phyloP scores from a whole-genome alignment of 805 yeast species.

The Lachancea kluyveri region DNA sequence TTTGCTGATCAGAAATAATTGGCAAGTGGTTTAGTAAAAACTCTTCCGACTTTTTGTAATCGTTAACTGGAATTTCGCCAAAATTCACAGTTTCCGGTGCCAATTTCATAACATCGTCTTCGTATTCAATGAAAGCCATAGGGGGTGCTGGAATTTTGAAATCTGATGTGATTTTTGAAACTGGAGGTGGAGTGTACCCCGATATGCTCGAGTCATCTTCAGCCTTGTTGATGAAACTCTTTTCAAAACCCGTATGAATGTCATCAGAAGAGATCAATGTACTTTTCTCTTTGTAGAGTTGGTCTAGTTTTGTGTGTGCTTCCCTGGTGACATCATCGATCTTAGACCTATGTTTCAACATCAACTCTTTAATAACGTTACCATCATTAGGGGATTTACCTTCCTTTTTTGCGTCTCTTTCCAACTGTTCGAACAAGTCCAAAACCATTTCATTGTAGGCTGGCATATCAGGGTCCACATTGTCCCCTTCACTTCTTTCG shows the following conservation, averaged over 20 bases:
- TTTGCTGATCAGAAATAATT: slow-evolving; percentile 76
- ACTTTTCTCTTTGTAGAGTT: slow-evolving; percentile 63
- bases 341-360: slow-evolving; percentile 57
- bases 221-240: slow-evolving; percentile 65
- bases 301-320: slow-evolving; percentile 60
- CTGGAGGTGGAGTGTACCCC: slow-evolving; percentile 1
- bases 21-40: slow-evolving; percentile 51
- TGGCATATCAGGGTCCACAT: slow-evolving; percentile 43
- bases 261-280: slow-evolving; percentile 84
- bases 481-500: slow-evolving; percentile 47
- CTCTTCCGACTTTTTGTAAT: slow-evolving; percentile 46
- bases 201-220: slow-evolving; percentile 15
- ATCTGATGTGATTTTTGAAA: slow-evolving; percentile 4
- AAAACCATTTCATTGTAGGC: slow-evolving; percentile 90
- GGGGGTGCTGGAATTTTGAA: slow-evolving; percentile 12
- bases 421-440: slow-evolving; percentile 75
- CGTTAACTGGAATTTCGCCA: slow-evolving; percentile 46
- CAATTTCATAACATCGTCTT: slow-evolving; percentile 45
- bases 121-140: slow-evolving; percentile 24
- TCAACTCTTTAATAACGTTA: slow-evolving; percentile 32
- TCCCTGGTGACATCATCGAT: slow-evolving; percentile 60
- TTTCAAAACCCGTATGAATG: slow-evolving; percentile 85
- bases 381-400: slow-evolving; percentile 39
- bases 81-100: slow-evolving; percentile 62
- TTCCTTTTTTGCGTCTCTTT: slow-evolving; percentile 47